Base-by-base conservation (phyloP, 2,329 filamentous ascomycete genomes). In the Apiospora kogelbergensis region DNA sequence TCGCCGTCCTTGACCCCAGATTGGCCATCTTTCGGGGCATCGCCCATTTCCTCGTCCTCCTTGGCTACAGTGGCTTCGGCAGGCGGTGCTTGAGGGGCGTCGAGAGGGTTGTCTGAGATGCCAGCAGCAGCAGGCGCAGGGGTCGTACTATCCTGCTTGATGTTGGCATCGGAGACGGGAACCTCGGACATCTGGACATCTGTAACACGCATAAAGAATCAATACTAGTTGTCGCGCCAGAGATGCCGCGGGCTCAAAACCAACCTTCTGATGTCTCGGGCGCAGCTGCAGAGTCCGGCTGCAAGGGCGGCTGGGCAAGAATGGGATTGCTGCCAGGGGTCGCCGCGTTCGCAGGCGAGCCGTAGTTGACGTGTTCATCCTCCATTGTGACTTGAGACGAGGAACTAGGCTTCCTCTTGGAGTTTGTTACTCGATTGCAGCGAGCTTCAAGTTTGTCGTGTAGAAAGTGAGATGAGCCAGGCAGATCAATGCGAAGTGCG, bases 1-100 rank as follows among this genome's bases (percentile, higher is more conserved):
- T 85, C 85, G n/a, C 81, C 81, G 17, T 81, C 80, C 48, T 79
- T 81, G 70, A 77, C 79, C 30, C 71, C 70, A 26, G 81, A 81
- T 70, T 86, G 82, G 30, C 76, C 78, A 48, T 82, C 81, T 72
- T 89, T 88, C 22, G 82, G 78, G 70, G 83, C 88, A 73, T 92
- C 93, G 69, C 87, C 91, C 93, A 95, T 95, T 75, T 95, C 93
- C 77, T 94, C 91, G 76, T 96, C 93, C 73, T 92, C 91, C 70
- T 87, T 80, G 72, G 82, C 86, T 71, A 86, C 83, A 67, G 85
- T 86, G 71, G 87, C 87, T 75, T 92, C 88, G 65, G 86, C 84
- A 70, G 86, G 86, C 44, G 90, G 90, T 65, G 86, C 90, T 70
- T 88, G 85, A 48, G 90, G 89, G 68, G 90, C 89, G 83, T 94